Evolutionary conservation across 2,329 filamentous ascomycete genomes (phyloP).

Genomic region (Phaeosphaeriaceae sp.): DNA sequence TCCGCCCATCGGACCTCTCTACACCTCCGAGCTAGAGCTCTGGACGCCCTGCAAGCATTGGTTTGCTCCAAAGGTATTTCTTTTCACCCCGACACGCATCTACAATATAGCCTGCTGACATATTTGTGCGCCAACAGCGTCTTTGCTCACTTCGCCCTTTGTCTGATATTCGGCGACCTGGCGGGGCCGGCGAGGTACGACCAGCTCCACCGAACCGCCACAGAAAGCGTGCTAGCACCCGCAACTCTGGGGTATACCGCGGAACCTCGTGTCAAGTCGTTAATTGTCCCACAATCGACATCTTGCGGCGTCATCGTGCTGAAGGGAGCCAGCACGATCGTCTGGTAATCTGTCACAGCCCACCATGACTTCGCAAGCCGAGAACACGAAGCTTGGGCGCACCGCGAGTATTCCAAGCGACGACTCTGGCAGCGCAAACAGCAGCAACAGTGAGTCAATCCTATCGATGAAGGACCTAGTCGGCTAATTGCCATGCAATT

Average conservation of each 20-base stretch:
- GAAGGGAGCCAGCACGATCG: constrained; percentile 18
- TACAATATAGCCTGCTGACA: constrained; percentile 28
- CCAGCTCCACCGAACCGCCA: constrained; percentile 14
- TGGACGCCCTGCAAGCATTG: background rate
- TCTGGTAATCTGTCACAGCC: constrained; percentile 19
- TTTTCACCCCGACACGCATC: background rate
- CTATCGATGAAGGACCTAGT: constrained; percentile 1
- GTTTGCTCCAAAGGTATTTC: constrained; percentile 3
- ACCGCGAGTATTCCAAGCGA: constrained; percentile 36
- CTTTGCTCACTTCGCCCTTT: constrained; percentile 33
- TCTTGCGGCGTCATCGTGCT: constrained; percentile 14
- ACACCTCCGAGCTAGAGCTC: background rate
- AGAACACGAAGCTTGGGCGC: constrained; percentile 35
- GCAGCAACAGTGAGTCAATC: constrained; percentile 42
- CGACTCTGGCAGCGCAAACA: constrained; percentile 37
- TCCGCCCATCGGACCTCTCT: background rate
- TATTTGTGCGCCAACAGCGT: constrained; percentile 25
- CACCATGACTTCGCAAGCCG: constrained; percentile 35
- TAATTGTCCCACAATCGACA: constrained; percentile 5
- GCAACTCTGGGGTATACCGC: constrained; percentile 5
- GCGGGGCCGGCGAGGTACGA: constrained; percentile 20
- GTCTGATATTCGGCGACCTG: constrained; percentile 25
- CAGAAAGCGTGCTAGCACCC: constrained; percentile 10
- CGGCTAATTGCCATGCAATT: constrained; percentile 9
- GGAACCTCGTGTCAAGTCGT: constrained; percentile 5